Base-by-base conservation (phyloP, 2,329 filamentous ascomycete species). In the Cercospora citrullina region DNA sequence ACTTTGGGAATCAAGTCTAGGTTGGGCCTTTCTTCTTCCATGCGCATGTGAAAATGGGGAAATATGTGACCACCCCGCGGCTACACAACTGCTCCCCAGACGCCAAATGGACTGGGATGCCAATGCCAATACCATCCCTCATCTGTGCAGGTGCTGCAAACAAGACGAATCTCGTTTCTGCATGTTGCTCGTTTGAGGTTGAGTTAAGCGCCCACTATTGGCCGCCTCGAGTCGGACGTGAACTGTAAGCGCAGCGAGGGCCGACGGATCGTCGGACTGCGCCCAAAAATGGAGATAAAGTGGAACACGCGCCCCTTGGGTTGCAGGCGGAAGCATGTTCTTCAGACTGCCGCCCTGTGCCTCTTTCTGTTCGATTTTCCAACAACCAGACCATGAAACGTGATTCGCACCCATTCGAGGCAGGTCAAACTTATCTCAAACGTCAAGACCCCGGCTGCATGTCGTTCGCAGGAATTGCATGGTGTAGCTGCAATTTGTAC, bases 91-190 rank as follows among this genome's bases (percentile, higher is more conserved):
- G 48, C 48, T 55, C 48, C 26, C 48, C 48, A 55, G 48, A 55
- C 48, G 48, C 48, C 48, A 55, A n/a, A n/a, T 23, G 21, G 23
- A 26, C 48, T 26, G 23, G 48, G 48, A 28, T 28, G 21, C 23
- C 23, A 55, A 26, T 14, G 21, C 21, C 48, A 9, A 42, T n/a
- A 30, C 14, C 23, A 55, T 55, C 48, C 48, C 48, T 55, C 48
- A 55, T 59, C 55, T n/a, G 31, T 36, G 55, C 55, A 31, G 4
- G 26, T 18, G 55, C 4, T 36, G 55, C 26, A 21, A 36, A 12
- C 18, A 23, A 36, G 31, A 36, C 55, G 55, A 59, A 59, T 59
- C 55, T 59, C 55, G 55, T 59, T 59, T 59, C 28, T 36, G 55
- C 55, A 33, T 36, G 55, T 59, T 36, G 55, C 55, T 36, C 55